Percentiles rank a stretch among this genome's conserved stretches.
Conservation (phyloP, 2,329 filamentous ascomycete species). For the Trichoderma polysporum region DNA sequence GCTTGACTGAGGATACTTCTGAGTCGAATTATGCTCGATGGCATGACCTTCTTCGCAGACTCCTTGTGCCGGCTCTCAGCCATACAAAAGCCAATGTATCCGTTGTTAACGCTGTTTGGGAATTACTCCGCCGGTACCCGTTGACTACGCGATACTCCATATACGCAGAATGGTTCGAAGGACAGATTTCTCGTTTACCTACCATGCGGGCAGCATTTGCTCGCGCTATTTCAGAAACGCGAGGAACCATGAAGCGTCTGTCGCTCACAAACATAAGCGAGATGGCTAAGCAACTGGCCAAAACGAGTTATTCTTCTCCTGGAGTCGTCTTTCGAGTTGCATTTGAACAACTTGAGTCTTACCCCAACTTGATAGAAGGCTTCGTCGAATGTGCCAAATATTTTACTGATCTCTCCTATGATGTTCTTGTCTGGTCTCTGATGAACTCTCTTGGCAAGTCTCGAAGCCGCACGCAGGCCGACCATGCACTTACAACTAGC, state of each 20-base stretch:
- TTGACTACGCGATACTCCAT: slow-evolving; percentile 77
- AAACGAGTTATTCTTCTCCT: slow-evolving; percentile 87
- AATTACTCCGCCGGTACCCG: slow-evolving; percentile 76
- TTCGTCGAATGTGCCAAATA: slow-evolving; percentile 94
- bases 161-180: slow-evolving; percentile 90
- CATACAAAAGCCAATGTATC: slow-evolving; percentile 82
- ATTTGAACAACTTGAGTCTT: slow-evolving; percentile 86
- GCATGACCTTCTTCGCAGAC: slow-evolving; percentile 77
- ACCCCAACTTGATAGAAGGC: slow-evolving; percentile 90
- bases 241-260: slow-evolving; percentile 82
- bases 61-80: slow-evolving; percentile 86
- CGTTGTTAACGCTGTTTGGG: slow-evolving; percentile 82
- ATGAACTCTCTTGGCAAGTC: slow-evolving; percentile 69
- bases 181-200: slow-evolving; percentile 71
- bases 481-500: slow-evolving; percentile 72
- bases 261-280: slow-evolving; percentile 81
- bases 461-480: slow-evolving; percentile 61
- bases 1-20: slow-evolving; percentile 68
- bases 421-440: slow-evolving; percentile 89
- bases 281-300: slow-evolving; percentile 86
- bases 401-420: slow-evolving; percentile 88
- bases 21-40: slow-evolving; percentile 72
- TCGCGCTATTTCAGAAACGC: slow-evolving; percentile 73
- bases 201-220: slow-evolving; percentile 79
- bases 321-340: slow-evolving; percentile 89